These are phyloP conservation scores for Syncephalastrum racemosum DNA, from an alignment of 371 early-diverging fungal species.

Conservation along the genomic window DNA sequence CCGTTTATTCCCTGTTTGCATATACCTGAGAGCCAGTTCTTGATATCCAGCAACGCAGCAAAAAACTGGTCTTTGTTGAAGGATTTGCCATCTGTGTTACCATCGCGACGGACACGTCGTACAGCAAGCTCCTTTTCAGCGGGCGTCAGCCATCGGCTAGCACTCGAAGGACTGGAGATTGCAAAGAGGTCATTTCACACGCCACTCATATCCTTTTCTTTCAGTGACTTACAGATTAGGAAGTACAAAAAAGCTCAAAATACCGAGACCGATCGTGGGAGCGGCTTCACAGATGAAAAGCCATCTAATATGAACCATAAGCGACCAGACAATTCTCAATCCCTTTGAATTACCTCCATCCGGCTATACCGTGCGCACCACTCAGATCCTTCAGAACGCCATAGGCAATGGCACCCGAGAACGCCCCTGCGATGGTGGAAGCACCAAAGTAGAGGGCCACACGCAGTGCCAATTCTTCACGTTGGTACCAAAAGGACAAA, in stretches of 20 bases:
- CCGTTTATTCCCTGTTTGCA: not conserved
- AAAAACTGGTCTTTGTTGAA: constrained; percentile 40
- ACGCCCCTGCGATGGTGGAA: constrained; percentile 48
- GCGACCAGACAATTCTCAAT: not conserved
- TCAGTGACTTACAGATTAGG: constrained; percentile 27
- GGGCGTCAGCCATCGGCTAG: constrained; percentile 32
- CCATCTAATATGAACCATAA: constrained; percentile 20
- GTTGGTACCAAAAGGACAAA: constrained; percentile 46
- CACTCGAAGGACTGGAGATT: constrained; percentile 27
- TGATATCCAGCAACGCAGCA: constrained; percentile 34
- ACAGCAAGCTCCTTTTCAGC: constrained; percentile 39
- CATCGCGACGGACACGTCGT: constrained; percentile 24
- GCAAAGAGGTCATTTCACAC: not conserved
- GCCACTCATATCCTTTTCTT: not conserved
- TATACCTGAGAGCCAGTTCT: constrained; percentile 40
- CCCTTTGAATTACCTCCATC: constrained; percentile 29
- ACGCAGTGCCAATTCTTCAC: constrained; percentile 36
- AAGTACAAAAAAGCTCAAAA: constrained; percentile 35
- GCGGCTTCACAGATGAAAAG: constrained; percentile 63
- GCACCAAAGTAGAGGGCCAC: constrained; percentile 44
- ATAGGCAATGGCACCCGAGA: constrained; percentile 49
- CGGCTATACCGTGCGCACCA: constrained; percentile 35
- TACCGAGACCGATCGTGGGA: constrained; percentile 53
- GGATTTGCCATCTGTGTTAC: constrained; percentile 26
- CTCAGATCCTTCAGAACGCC: constrained; percentile 27